Evolutionary conservation across 2,329 filamentous ascomycete genomes (phyloP).

Genomic region (Acephala macrosclerotiorum): DNA sequence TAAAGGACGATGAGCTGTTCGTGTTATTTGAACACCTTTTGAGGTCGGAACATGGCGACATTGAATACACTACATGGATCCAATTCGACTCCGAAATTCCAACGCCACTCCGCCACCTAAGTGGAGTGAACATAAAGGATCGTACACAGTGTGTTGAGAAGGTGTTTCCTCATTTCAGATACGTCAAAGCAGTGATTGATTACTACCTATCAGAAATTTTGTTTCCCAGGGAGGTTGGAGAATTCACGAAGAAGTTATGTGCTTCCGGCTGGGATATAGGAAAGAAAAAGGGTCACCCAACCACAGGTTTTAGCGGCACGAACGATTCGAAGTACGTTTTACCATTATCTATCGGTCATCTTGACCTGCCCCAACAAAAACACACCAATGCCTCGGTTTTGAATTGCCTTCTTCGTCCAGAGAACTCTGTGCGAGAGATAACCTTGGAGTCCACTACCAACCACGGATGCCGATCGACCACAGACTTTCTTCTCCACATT

Average conservation of each 20-base stretch:
- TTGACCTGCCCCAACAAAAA: conserved; percentile 59
- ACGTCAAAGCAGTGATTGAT: conserved; percentile 63
- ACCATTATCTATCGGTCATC: conserved; percentile 65
- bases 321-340: conserved; percentile 66
- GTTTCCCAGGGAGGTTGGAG: conserved; percentile 67
- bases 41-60: conserved; percentile 57
- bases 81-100: no score
- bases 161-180: conserved; percentile 61
- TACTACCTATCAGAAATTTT: conserved; percentile 67
- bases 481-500: conserved; percentile 52
- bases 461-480: conserved; percentile 46
- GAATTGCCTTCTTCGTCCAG: conserved; percentile 59
- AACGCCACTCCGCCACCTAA: conserved; percentile 49
- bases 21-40: conserved; percentile 54
- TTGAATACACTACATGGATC: conserved; percentile 62
- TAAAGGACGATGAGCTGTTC: conserved; percentile 58
- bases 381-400: conserved; percentile 76
- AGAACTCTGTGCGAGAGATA: conserved; percentile 53
- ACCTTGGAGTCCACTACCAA: conserved; percentile 19
- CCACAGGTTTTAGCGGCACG: conserved; percentile 75
- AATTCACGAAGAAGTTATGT: conserved; percentile 69
- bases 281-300: conserved; percentile 52
- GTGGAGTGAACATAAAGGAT: conserved; percentile 67
- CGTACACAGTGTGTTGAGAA: conserved; percentile 50
- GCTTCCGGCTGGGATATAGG: conserved; percentile 74